Evolutionary conservation across 306 rosid species (phyloP).

Genomic region (Acacia confusa): DNA sequence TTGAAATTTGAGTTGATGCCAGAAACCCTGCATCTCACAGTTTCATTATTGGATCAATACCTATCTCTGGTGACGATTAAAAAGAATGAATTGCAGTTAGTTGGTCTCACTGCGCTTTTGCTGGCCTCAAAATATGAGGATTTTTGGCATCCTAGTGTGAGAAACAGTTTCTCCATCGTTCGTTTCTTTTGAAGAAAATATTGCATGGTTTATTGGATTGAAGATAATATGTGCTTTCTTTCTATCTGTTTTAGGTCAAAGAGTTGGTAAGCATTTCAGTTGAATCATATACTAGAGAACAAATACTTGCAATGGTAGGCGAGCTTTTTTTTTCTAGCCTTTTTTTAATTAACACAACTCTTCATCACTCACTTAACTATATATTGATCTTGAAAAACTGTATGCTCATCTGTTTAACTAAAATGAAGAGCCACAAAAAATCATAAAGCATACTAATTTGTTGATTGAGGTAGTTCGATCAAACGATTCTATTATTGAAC

Average conservation of each 20-base stretch:
- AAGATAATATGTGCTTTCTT: conserved; percentile 5
- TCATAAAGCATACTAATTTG: neutral
- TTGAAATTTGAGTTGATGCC: conserved; percentile 86
- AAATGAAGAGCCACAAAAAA: neutral
- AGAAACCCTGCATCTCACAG: conserved; percentile 80
- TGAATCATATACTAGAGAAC: conserved; percentile 64
- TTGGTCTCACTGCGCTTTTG: conserved; percentile 88
- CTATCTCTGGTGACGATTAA: conserved; percentile 63
- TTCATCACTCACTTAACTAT: neutral
- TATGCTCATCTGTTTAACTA: neutral
- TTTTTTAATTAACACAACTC: neutral
- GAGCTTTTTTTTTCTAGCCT: neutral
- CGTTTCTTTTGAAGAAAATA: neutral
- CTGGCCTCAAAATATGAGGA: conserved; percentile 94
- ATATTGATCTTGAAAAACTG: neutral
- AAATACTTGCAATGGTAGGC: conserved; percentile 55
- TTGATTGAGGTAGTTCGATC: neutral
- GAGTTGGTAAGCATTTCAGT: conserved; percentile 82
- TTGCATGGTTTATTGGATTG: conserved; percentile 18
- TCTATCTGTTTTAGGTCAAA: conserved; percentile 53
- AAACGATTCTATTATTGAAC: neutral
- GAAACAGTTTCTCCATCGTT: conserved; percentile 16
- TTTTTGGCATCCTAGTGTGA: conserved; percentile 93
- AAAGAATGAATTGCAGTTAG: conserved; percentile 80
- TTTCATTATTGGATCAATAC: conserved; percentile 75